Percentiles rank a stretch among this genome's conserved stretches.
phyloP scores from a whole-genome alignment of 352 stramenopile species.

The Halophytophthora polymorphica region DNA sequence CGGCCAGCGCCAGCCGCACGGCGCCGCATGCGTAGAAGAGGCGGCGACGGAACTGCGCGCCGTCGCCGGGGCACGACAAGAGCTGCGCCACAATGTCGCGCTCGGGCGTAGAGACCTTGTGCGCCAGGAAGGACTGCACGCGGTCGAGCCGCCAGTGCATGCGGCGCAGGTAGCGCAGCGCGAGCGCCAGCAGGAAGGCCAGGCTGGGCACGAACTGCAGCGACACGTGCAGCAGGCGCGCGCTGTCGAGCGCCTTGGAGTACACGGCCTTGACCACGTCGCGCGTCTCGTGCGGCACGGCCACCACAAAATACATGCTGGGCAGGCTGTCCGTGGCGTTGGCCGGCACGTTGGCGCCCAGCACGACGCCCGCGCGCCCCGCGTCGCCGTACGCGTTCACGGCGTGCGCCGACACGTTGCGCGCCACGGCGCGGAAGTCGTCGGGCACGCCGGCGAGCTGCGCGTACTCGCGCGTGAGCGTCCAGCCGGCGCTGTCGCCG shows the following conservation, averaged over 20 bases:
- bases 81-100: conserved; percentile 68
- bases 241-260: conserved; percentile 78
- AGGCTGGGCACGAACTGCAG: conserved; percentile 55
- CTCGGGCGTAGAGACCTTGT: conserved; percentile 41
- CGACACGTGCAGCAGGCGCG: conserved; percentile 52
- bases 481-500: conserved; percentile 54
- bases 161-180: conserved; percentile 51
- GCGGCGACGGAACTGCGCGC: conserved; percentile 69
- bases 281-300: conserved; percentile 54
- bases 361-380: conserved; percentile 50
- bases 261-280: conserved; percentile 55
- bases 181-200: conserved; percentile 40
- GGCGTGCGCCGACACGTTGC: conserved; percentile 53
- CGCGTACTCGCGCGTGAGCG: conserved; percentile 58
- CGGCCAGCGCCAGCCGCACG: conserved; percentile 50
- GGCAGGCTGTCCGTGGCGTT: conserved; percentile 58
- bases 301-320: conserved; percentile 85
- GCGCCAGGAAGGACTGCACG: conserved; percentile 70
- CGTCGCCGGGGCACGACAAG: conserved; percentile 81
- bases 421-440: conserved; percentile 57
- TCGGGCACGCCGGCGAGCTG: conserved; percentile 58
- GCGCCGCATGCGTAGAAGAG: conserved; percentile 70
- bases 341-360: conserved; percentile 51
- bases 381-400: conserved; percentile 81
- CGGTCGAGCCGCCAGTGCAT: conserved; percentile 84